Percentiles rank a stretch among this genome's conserved stretches.
These are phyloP conservation scores for Amanita muscaria DNA, from an alignment of 768 basidiomycete genomes.

Conservation along the genomic window DNA sequence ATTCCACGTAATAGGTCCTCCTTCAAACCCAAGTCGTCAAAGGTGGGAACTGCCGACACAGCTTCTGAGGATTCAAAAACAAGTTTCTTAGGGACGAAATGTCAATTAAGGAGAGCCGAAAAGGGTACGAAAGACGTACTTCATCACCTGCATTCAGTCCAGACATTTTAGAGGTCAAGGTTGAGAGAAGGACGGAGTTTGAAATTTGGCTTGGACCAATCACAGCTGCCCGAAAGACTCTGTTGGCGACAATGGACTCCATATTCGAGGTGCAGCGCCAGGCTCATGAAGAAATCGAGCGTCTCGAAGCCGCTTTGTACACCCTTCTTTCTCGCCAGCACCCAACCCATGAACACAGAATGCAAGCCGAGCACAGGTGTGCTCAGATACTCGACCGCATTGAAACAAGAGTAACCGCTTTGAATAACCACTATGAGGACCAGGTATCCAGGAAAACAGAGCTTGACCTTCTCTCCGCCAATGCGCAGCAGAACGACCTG, in stretches of 20 bases:
- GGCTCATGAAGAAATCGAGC: slow-evolving; percentile 92
- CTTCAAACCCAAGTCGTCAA: slow-evolving; percentile 87
- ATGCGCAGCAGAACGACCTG: slow-evolving; percentile 59
- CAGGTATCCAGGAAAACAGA: slow-evolving; percentile 64
- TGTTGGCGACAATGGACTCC: slow-evolving; percentile 83
- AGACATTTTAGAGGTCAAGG: slow-evolving; percentile 51
- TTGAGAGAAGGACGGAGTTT: slow-evolving; percentile 50
- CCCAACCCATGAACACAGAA: slow-evolving; percentile 48
- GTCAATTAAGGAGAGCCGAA: slow-evolving; percentile 7
- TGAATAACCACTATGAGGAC: slow-evolving; percentile 74
- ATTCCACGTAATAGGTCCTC: slow-evolving; percentile 93
- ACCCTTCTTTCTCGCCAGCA: slow-evolving; percentile 67
- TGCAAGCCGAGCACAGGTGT: slow-evolving; percentile 84
- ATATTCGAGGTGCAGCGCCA: slow-evolving; percentile 90
- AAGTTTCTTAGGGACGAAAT: slow-evolving; percentile 52
- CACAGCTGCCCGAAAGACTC: too few species aligned
- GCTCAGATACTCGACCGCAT: slow-evolving; percentile 85
- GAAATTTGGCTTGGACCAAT: slow-evolving; percentile 34
- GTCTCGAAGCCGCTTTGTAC: slow-evolving; percentile 81
- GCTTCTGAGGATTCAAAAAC: slow-evolving; percentile 94
- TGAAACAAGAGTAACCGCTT: slow-evolving; percentile 50
- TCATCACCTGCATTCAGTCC: slow-evolving; percentile 85
- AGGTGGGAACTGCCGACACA: slow-evolving; percentile 81
- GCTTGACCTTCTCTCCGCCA: slow-evolving; percentile 50
- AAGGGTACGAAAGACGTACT: slow-evolving; percentile 30